These are phyloP conservation scores for Trichosporon ovoides DNA, from an alignment of 1,284 basidiomycete genomes.

Conservation along the genomic window DNA sequence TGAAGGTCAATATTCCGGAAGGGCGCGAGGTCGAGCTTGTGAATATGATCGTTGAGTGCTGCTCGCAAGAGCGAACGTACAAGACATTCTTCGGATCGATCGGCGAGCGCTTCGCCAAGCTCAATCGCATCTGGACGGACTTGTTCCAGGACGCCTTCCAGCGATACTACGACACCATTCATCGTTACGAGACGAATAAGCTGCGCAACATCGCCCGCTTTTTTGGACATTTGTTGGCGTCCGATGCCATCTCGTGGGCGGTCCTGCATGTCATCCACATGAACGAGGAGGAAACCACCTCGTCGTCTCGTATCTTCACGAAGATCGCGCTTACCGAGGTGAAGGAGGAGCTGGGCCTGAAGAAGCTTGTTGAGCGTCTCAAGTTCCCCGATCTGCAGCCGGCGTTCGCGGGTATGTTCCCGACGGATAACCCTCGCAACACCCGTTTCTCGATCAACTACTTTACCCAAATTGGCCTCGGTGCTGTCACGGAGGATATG, in stretches of 20 bases:
- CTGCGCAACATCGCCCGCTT: conserved; percentile 94
- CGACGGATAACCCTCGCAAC: conserved; percentile 90
- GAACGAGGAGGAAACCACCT: conserved; percentile 97
- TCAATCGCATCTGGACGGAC: conserved; percentile 90
- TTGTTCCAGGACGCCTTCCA: conserved; percentile 80
- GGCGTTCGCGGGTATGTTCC: conserved; percentile 82
- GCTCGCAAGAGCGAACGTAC: conserved; percentile 97
- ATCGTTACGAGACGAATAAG: conserved; percentile 97
- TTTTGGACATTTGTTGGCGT: conserved; percentile 83
- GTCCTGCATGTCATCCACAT: conserved; percentile 79
- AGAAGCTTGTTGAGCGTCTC: conserved; percentile 75
- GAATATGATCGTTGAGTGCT: conserved; percentile 99
- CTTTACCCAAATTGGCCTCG: conserved; percentile 89
- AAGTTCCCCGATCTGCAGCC: conserved; percentile 73
- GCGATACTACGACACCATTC: conserved; percentile 92
- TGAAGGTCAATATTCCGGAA: conserved; percentile 85
- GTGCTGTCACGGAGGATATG: conserved; percentile 90
- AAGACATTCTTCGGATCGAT: conserved; percentile 93
- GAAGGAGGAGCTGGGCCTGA: conserved; percentile 87
- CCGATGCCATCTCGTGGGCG: conserved; percentile 85
- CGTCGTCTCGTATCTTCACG: conserved; percentile 91
- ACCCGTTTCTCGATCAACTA: conserved; percentile 98
- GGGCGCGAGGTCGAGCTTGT: conserved; percentile 94
- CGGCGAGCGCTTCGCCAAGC: conserved; percentile 92
- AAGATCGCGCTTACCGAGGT: conserved; percentile 95